Evolutionary conservation across 805 yeast species (phyloP), one percentile per base, ranked within the genome.

Genomic region (Torulaspora franciscae): DNA sequence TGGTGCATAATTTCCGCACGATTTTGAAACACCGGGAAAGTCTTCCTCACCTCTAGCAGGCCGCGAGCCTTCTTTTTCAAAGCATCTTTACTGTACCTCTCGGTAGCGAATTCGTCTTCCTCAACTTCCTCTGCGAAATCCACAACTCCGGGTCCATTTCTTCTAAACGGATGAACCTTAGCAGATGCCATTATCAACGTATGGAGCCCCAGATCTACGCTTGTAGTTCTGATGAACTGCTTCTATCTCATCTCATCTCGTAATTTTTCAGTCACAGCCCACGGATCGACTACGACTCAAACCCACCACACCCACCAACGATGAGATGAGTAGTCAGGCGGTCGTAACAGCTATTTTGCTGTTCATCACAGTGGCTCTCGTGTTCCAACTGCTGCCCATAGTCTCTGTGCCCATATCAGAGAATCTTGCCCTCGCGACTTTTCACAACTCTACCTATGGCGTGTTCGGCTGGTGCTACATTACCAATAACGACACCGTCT

Each of bases 11-110:
- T 75, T 42, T 78, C 74, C 35, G 77, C 80, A 54, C 79, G 79
- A 49, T 85, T 86, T 52, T 76, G 80, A 64, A 74, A 88, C 23
- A 90, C 86, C 0, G 97, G 97, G 35, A 90, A 71, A 0, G 74
- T 69, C 52, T 75, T 62, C 48, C 96, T 69, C 1, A 74, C 63
- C 33, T 72, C 66, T 3, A 80, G 66, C 11, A 87, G 67, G 14
- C 68, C 65, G 4, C 72, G 47, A 52, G 80, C 59, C 61, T 61
- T 57, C 3, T 45, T 39, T 37, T 64, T 62, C 27, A 80, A 49
- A 36, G 67, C 60, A 6, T 52, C 58, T n/a, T 44, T 47, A 13
- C 61, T 47, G 2, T 40, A 24, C 7, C 46, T 42, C 48, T 30
- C 37, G 11, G 22, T 23, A 15, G 49, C 49, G 15, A 50, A 51